phyloP scores from a whole-genome alignment of 2,329 filamentous ascomycete genomes.

The Paraphoma sp. region DNA sequence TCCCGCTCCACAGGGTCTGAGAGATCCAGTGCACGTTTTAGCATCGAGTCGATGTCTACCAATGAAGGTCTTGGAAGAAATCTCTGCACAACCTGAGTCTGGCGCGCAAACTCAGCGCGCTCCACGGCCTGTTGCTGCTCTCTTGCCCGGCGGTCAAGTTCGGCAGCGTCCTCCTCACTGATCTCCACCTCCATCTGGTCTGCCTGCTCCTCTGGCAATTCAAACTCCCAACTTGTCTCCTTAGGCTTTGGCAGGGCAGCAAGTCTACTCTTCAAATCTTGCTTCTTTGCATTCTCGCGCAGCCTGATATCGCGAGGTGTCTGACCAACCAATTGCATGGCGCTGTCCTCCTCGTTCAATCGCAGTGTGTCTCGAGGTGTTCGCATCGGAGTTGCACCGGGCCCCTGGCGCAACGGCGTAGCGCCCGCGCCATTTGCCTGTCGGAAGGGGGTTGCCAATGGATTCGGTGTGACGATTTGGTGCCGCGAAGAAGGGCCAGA shows the following conservation, averaged over 20 bases:
- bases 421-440: slow-evolving; percentile 65
- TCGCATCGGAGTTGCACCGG: slow-evolving; percentile 82
- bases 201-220: slow-evolving; percentile 81
- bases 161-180: slow-evolving; percentile 72
- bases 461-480: slow-evolving; percentile 88
- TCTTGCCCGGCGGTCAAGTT: slow-evolving; percentile 75
- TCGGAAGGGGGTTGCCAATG: slow-evolving; percentile 87
- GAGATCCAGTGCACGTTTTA: slow-evolving; percentile 67
- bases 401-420: slow-evolving; percentile 66
- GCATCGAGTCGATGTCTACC: slow-evolving; percentile 73
- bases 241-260: slow-evolving; percentile 89
- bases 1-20: slow-evolving; percentile 70
- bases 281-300: slow-evolving; percentile 71
- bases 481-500: slow-evolving; percentile 84
- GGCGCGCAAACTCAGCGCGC: slow-evolving; percentile 75
- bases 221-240: slow-evolving; percentile 91
- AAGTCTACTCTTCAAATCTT: slow-evolving; percentile 75
- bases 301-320: slow-evolving; percentile 79
- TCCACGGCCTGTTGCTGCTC: slow-evolving; percentile 68
- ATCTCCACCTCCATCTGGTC: slow-evolving; percentile 63
- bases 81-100: slow-evolving; percentile 90
- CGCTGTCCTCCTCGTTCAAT: slow-evolving; percentile 74
- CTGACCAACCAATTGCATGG: slow-evolving; percentile 70
- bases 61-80: slow-evolving; percentile 77
- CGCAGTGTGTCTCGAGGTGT: slow-evolving; percentile 89